Conservation (phyloP, 139 green algal species). For the Coelastrella sp. region DNA sequence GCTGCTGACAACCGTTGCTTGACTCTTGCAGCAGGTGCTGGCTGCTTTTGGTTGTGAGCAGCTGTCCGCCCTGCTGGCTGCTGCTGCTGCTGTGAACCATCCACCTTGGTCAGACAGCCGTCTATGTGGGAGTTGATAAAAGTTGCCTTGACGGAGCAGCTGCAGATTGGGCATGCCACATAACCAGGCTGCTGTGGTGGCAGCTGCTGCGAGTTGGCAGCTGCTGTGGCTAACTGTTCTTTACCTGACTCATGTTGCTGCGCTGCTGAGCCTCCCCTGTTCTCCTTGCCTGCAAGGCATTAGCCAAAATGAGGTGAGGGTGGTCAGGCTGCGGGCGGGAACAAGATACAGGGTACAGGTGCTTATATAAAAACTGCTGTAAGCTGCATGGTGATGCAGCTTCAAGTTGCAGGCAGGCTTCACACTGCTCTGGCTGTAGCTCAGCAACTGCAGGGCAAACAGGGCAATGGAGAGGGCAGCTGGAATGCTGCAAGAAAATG, state of each 20-base stretch:
- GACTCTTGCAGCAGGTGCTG: neutral
- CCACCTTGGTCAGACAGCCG: constrained; percentile 5
- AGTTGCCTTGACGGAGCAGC: neutral
- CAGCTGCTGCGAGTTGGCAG: neutral
- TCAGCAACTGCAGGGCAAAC: too few relatives aligned
- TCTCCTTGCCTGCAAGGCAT: constrained; percentile 25
- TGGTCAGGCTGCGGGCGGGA: too few relatives aligned
- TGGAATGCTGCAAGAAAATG: neutral
- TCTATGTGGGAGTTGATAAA: constrained; percentile 48
- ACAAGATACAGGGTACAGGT: too few relatives aligned
- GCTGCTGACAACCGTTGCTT: neutral
- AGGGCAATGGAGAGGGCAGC: too few relatives aligned
- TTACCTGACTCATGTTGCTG: neutral
- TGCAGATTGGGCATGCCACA: constrained; percentile 43
- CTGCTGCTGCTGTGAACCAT: neutral
- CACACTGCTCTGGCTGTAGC: too few relatives aligned
- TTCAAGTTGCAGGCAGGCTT: too few relatives aligned
- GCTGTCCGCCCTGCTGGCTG: neutral
- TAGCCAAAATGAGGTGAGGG: neutral
- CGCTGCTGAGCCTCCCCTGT: neutral
- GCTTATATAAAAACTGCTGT: too few relatives aligned
- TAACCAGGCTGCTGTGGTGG: constrained; percentile 29
- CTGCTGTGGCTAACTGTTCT: neutral
- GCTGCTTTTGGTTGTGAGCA: neutral
- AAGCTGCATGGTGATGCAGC: too few relatives aligned